These are phyloP conservation scores for Microsporum audouinii DNA, from an alignment of 2,329 filamentous ascomycete species.

Conservation along the genomic window DNA sequence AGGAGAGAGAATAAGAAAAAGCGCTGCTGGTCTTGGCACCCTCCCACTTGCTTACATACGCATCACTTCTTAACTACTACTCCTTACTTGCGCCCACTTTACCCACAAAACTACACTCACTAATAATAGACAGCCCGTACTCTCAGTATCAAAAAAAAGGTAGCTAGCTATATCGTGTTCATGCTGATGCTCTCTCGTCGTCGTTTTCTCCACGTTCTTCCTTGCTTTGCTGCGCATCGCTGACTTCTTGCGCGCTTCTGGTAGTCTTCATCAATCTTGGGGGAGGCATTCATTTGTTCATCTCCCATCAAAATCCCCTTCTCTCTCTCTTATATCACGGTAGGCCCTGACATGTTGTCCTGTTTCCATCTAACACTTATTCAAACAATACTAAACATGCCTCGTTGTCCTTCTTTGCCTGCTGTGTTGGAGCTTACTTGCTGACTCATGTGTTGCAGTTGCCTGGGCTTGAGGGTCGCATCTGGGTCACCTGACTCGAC, in stretches of 20 bases:
- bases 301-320: slow-evolving; percentile 50
- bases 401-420: background rate
- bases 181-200: background rate
- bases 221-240: background rate
- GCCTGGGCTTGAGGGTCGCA: background rate
- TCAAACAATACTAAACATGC: background rate
- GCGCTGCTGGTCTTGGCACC: slow-evolving; percentile 14
- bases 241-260: background rate
- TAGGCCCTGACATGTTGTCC: background rate
- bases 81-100: background rate
- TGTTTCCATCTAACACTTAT: no score
- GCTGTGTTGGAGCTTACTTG: background rate
- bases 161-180: background rate
- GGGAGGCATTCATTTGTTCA: slow-evolving; percentile 98
- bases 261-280: slow-evolving; percentile 27
- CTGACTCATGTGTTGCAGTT: background rate
- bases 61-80: background rate
- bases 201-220: background rate
- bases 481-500: background rate
- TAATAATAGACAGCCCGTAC: background rate
- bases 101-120: background rate
- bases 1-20: background rate
- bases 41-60: background rate
- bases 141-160: background rate
- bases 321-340: background rate